Evolutionary conservation across 768 basidiomycete genomes (phyloP).

Genomic region (Gyrodon lividus): DNA sequence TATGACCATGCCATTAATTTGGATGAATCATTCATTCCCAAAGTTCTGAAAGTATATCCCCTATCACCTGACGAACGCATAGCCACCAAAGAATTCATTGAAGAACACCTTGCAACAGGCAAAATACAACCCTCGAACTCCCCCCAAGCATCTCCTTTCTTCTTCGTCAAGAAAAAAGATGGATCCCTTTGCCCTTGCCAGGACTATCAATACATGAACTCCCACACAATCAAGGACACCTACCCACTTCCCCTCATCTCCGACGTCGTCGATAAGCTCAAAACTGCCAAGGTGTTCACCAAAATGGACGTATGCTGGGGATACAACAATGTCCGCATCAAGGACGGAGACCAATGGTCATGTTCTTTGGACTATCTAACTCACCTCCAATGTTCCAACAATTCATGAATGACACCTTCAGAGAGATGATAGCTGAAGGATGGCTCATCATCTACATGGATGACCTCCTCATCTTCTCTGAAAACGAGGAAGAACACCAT

Average conservation of each 20-base stretch:
- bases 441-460: constrained; percentile 29
- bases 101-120: not conserved
- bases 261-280: not conserved
- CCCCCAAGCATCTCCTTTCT: not conserved
- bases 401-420: too few relatives aligned
- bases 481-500: too few relatives aligned
- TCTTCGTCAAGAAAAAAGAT: not conserved
- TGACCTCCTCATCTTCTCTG: constrained; percentile 24
- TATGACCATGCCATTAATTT: constrained; percentile 1
- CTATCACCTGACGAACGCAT: not conserved
- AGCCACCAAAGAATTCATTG: not conserved
- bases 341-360: constrained; percentile 4
- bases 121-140: not conserved
- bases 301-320: not conserved
- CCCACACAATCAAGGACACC: not conserved
- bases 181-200: not conserved
- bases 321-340: not conserved
- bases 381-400: constrained; percentile 19
- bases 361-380: constrained; percentile 21
- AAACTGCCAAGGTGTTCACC: not conserved
- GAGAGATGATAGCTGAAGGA: constrained; percentile 8
- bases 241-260: not conserved
- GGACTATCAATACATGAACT: too few relatives aligned
- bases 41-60: not conserved
- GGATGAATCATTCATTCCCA: not conserved